Percentiles rank a stretch among this genome's conserved stretches.
These are phyloP conservation scores for Vitis hybrid DNA, from an alignment of 177 flowering plant genomes.

Conservation along the genomic window DNA sequence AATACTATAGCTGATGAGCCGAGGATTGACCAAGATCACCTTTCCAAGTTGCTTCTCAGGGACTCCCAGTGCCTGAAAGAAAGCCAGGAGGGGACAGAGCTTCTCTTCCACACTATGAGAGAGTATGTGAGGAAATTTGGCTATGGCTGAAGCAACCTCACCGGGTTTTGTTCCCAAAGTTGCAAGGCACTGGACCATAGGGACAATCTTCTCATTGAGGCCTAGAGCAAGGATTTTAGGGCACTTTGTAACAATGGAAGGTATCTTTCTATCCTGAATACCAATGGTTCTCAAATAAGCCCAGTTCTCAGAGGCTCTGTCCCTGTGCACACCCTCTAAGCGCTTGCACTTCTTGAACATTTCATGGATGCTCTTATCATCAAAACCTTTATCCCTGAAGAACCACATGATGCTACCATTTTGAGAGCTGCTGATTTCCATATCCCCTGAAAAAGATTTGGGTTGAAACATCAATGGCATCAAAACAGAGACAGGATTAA, in stretches of 20 bases:
- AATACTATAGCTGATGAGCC: slow-evolving; percentile 94
- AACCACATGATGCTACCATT: slow-evolving; percentile 66
- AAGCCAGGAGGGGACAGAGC: slow-evolving; percentile 90
- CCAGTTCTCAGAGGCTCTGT: slow-evolving; percentile 83
- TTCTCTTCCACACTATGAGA: slow-evolving; percentile 91
- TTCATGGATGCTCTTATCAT: slow-evolving; percentile 58
- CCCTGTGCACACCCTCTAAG: slow-evolving; percentile 50
- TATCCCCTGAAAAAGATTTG: slow-evolving; percentile 23
- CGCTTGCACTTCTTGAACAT: slow-evolving; percentile 86
- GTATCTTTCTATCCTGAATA: slow-evolving; percentile 80
- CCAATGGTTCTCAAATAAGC: slow-evolving; percentile 76
- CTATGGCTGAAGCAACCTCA: slow-evolving; percentile 72
- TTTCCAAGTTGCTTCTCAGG: slow-evolving; percentile 79
- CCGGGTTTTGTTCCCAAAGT: slow-evolving; percentile 68
- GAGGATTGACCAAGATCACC: slow-evolving; percentile 73
- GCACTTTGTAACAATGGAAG: slow-evolving; percentile 68
- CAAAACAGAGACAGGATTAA: slow-evolving; percentile 5
- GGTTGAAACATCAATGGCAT: background rate
- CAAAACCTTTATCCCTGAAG: slow-evolving; percentile 81
- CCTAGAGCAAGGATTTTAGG: slow-evolving; percentile 81
- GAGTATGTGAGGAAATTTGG: slow-evolving; percentile 80
- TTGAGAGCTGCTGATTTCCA: slow-evolving; percentile 44
- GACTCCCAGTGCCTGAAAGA: slow-evolving; percentile 80
- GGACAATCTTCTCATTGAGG: slow-evolving; percentile 76
- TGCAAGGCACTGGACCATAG: slow-evolving; percentile 79